Base-by-base conservation (phyloP, 2,329 filamentous ascomycete genomes). In the Aspergillus calidoustus region DNA sequence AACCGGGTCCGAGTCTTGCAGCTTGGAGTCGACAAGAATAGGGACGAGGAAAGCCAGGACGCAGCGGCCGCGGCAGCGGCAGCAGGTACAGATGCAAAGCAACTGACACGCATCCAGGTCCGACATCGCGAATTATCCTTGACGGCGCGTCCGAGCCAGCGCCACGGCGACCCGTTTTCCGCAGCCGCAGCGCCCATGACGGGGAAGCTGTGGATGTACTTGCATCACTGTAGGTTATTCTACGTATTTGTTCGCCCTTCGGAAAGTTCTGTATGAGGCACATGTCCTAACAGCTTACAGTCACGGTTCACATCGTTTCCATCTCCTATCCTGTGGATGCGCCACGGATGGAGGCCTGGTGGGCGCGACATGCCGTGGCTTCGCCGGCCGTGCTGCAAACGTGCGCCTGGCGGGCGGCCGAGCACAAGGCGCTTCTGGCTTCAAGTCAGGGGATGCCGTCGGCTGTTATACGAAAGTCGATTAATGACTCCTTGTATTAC, bases 311-410 rank as follows among this genome's bases (percentile, higher is more conserved):
- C 53, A 63, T 59, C n/a, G 58, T 65, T 15, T 62, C 61, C 31
- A 53, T 61, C 4, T 68, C 60, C 15, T 67, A 67, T 58, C 66
- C 66, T 15, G 51, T 68, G 19, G 62, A 65, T 17, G 56, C 64
- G 7, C 57, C 53, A 11, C 59, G 59, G 7, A 63, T 67, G 43
- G 62, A 59, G 13, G 30, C 66, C 22, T 66, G 63, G 65, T 67
- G 63, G 54, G 61, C 59, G 61, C 51, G 62, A 41, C 57, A 52
- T n/a, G 66, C 63, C 0, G 57, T 68, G 23, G 50, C 64, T 9
- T 53, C 66, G 38, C 66, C 65, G 19, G 62, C 65, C 19, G 48
- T 67, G 48, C 59, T 67, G 28, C 60, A 67, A 44, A 65, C 64
- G 15, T 59, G 64, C 1, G 59, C 66, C 31, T 67, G 64, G 6